Evolutionary conservation across 2,329 filamentous ascomycete species (phyloP).

Genomic region (Dothistroma septosporum): DNA sequence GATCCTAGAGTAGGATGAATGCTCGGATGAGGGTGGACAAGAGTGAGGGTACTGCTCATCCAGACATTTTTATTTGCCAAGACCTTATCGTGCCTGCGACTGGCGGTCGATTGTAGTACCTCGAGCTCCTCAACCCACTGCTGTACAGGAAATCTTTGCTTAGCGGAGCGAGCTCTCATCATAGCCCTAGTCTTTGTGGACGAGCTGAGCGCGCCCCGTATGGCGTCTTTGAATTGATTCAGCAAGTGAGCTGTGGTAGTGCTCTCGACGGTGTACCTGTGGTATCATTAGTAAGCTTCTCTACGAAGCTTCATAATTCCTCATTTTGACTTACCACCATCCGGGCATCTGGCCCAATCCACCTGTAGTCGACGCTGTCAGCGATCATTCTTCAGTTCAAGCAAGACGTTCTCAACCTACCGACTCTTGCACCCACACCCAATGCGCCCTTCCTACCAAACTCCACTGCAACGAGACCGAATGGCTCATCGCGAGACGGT

Average conservation of each 20-base stretch:
- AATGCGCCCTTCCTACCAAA: slow-evolving; percentile 64
- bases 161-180: slow-evolving; percentile 62
- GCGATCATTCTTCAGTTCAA: neutral
- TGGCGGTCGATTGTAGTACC: slow-evolving; percentile 55
- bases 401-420: slow-evolving; percentile 27
- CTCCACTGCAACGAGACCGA: slow-evolving; percentile 63
- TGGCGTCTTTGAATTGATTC: slow-evolving; percentile 59
- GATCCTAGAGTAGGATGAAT: slow-evolving; percentile 15
- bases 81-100: slow-evolving; percentile 50
- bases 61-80: slow-evolving; percentile 13
- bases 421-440: slow-evolving; percentile 61
- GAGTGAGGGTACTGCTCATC: slow-evolving; percentile 9
- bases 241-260: slow-evolving; percentile 59
- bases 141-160: slow-evolving; percentile 62
- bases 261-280: slow-evolving; percentile 64
- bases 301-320: neutral
- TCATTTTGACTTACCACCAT: slow-evolving; percentile 53
- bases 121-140: slow-evolving; percentile 62
- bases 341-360: slow-evolving; percentile 65
- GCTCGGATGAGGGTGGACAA: slow-evolving; percentile 14
- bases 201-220: slow-evolving; percentile 55
- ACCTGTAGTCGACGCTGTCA: slow-evolving; percentile 1
- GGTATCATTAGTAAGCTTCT: slow-evolving; percentile 27
- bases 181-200: slow-evolving; percentile 51
- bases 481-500: slow-evolving; percentile 63